A percentile compares a stretch with the other conserved stretches of the same genome.
Evolutionary conservation across 805 yeast species (phyloP).

Genomic region (Cyberlindnera lachancei): DNA sequence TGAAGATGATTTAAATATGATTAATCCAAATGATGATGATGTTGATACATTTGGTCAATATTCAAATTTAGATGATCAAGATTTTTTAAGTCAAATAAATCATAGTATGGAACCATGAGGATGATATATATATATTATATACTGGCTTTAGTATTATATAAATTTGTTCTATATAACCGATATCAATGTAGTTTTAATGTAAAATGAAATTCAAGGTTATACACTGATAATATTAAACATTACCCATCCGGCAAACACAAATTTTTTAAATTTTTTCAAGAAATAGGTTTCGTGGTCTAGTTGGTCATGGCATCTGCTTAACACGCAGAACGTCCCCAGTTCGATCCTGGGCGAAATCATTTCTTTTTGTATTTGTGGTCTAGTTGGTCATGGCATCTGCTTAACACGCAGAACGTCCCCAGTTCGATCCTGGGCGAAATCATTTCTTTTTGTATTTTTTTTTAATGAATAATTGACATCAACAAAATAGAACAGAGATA

Average conservation of each 20-base stretch:
- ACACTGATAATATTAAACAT: no score
- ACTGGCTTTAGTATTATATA: no score
- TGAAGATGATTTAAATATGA: conserved; percentile 18
- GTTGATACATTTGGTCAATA: conserved; percentile 27
- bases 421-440: conserved; percentile 99
- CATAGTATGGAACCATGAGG: conserved; percentile 24
- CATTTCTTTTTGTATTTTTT: no score
- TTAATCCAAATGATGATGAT: no score
- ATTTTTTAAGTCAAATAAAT: conserved; percentile 28
- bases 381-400: conserved; percentile 99
- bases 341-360: conserved; percentile 99
- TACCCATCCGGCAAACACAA: no score
- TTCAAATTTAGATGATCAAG: conserved; percentile 26
- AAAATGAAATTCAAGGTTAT: no score
- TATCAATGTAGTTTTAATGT: no score
- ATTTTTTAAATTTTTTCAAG: not conserved
- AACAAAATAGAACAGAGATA: no score
- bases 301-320: conserved; percentile 99
- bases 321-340: conserved; percentile 99
- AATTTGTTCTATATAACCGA: no score
- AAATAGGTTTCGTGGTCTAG: conserved; percentile 92
- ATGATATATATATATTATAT: not conserved
- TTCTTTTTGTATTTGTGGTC: conserved; percentile 2
- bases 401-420: conserved; percentile 99
- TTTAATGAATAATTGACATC: no score